These are phyloP conservation scores for Rheum nobile DNA, from an alignment of 148 eudicot genomes.

Conservation along the genomic window DNA sequence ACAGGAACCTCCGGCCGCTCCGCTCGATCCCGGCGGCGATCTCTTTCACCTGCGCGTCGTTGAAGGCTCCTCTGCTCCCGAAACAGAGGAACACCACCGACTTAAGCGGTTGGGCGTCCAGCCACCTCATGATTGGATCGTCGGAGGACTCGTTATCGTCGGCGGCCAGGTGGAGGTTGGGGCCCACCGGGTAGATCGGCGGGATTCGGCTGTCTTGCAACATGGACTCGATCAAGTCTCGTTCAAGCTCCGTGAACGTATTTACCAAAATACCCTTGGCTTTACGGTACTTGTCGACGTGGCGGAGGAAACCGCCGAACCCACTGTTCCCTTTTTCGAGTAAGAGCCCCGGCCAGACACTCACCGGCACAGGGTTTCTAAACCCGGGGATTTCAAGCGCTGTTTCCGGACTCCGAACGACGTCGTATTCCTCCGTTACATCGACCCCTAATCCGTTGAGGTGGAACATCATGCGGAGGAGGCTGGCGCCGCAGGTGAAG, in stretches of 20 bases:
- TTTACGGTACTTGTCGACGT: slow-evolving; percentile 8
- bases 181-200: slow-evolving; percentile 25
- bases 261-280: slow-evolving; percentile 28
- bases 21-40: slow-evolving; percentile 9
- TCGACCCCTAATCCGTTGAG: slow-evolving; percentile 11
- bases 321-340: background rate
- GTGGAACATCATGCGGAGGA: slow-evolving; percentile 17
- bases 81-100: slow-evolving; percentile 18
- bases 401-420: slow-evolving; percentile 11
- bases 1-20: slow-evolving; percentile 12
- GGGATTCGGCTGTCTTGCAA: background rate
- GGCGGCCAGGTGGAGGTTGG: slow-evolving; percentile 13
- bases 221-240: background rate
- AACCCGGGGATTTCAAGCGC: slow-evolving; percentile 19
- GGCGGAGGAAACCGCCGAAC: background rate
- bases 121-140: slow-evolving; percentile 11
- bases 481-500: slow-evolving; percentile 17
- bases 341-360: slow-evolving; percentile 14
- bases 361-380: slow-evolving; percentile 14
- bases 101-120: slow-evolving; percentile 5
- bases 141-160: no score
- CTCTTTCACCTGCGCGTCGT: slow-evolving; percentile 8
- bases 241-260: slow-evolving; percentile 24
- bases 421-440: slow-evolving; percentile 4
- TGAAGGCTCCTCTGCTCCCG: slow-evolving; percentile 16